Evolutionary conservation across 2,329 filamentous ascomycete species (phyloP), one percentile per base, ranked within the genome.

Genomic region (Aspergillus sp.): DNA sequence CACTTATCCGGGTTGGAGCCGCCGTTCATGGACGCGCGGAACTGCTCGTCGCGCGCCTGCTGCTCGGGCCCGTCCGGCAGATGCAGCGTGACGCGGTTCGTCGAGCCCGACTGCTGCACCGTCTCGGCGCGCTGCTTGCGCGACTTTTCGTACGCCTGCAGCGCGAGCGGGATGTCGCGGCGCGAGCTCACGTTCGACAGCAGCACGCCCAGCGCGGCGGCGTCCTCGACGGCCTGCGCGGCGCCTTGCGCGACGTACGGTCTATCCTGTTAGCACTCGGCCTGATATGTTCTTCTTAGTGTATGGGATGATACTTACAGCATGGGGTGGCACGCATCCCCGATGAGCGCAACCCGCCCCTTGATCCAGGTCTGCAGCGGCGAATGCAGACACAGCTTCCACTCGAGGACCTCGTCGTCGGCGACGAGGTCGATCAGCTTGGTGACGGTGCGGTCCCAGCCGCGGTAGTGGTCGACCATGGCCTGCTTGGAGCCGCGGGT

Each of bases 381-480:
- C 4, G 49, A 50, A 50, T 71, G 65, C 9, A 67, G 50, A 57
- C 67, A 72, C 14, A 73, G 55, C 45, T 70, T 71, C 71, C 70
- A 74, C 45, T 73, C 69, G 25, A 71, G 56, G 11, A 74, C 61
- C 14, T 71, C 69, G 71, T 56, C 81, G 57, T 86, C 84, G 3
- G 81, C 79, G 1, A 86, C 83, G 41, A 85, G 71, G 59, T 80
- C 73, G 47, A 87, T 74, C 75, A 88, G 80, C 58, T 81, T 78
- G 50, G 77, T 77, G 11, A 88, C 77, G 10, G 79, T 74, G 1
- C 79, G 81, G 62, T 83, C 84, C 69, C 86, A 88, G 64, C 84
- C 83, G 4, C 64, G 67, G 63, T 82, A 88, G 25, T 85, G 80
- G n/a, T 79, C 70, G 20, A 86, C 66, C 84, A 88, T 86, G 44